Base-by-base conservation (phyloP, 352 stramenopile genomes). In the Pelagophyceae sp. region DNA sequence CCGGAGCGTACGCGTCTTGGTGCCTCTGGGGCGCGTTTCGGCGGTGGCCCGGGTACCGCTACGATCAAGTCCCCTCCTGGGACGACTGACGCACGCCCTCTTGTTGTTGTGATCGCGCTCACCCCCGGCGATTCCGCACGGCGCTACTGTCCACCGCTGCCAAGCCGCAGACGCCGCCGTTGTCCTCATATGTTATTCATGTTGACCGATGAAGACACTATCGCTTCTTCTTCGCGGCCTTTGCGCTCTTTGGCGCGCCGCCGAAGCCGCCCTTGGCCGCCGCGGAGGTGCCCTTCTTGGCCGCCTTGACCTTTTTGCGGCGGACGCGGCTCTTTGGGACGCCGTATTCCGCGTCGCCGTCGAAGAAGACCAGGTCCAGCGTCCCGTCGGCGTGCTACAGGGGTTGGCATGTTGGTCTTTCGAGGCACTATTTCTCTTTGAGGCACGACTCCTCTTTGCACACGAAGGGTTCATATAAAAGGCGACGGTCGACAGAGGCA, bases 1-100 rank as follows among this genome's bases (percentile, higher is more conserved):
- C 63, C 5, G 63, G 63, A 1, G 29, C 11, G 11, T 72, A 58
- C 27, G 35, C 67, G 5, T 25, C 67, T 0, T 74, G 51, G 23
- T 11, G 25, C 67, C 23, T 51, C 15, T 74, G 33, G 35, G 67
- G 35, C 67, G 67, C 67, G 15, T 74, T 74, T 37, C 67, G 67
- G 15, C 67, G 67, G 5, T 74, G 38, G 33, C 67, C 67, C 3
- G 67, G 33, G 15, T 74, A 58, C 67, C 27, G 27, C 35, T 74
- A 74, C 67, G 38, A 50, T 37, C 67, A 74, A 37, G 67, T 74
- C 35, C 67, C 67, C 17, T 33, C 5, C 15, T 74, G 67, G 67
- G 67, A 74, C 33, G 33, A 74, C 63, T 45, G n/a, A n/a, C n/a
- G n/a, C n/a, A 67, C 45, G 11, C 45, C 45, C 45, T 23, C 45